Evolutionary conservation across 2,329 filamentous ascomycete genomes (phyloP).

Genomic region (Aspergillus sp.): DNA sequence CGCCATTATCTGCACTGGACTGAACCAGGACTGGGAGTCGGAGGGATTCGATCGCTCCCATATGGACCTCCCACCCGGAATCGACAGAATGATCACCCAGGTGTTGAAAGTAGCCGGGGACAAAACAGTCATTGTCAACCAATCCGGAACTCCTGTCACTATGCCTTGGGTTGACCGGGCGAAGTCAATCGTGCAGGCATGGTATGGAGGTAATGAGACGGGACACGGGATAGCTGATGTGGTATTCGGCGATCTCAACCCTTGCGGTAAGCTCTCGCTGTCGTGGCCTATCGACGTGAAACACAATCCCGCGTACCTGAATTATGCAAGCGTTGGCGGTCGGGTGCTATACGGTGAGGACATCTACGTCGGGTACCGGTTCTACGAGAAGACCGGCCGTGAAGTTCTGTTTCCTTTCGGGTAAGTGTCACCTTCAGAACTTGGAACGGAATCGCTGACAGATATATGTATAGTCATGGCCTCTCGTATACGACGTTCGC

Average conservation of each 20-base stretch:
- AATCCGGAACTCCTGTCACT: constrained; percentile 70
- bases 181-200: constrained; percentile 69
- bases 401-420: constrained; percentile 73
- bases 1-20: constrained; percentile 72
- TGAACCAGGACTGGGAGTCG: constrained; percentile 62
- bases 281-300: constrained; percentile 69
- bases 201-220: constrained; percentile 82
- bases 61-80: constrained; percentile 59
- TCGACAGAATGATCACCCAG: constrained; percentile 62
- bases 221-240: constrained; percentile 80
- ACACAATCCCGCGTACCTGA: constrained; percentile 75
- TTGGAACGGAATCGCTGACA: neutral
- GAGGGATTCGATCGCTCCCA: constrained; percentile 52
- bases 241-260: constrained; percentile 72
- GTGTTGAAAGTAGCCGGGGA: constrained; percentile 68
- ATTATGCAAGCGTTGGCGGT: constrained; percentile 70
- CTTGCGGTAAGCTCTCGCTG: constrained; percentile 72
- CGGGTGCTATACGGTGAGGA: constrained; percentile 77
- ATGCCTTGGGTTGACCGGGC: constrained; percentile 51
- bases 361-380: constrained; percentile 77
- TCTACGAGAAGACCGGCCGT: constrained; percentile 70
- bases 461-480: constrained; percentile 52
- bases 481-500: constrained; percentile 70
- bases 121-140: constrained; percentile 69
- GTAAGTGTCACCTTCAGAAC: constrained; percentile 11